A percentile compares a stretch with the other conserved stretches of the same genome.
Evolutionary conservation across 2,329 filamentous ascomycete genomes (phyloP).

Genomic region (Spiromastix sp.): DNA sequence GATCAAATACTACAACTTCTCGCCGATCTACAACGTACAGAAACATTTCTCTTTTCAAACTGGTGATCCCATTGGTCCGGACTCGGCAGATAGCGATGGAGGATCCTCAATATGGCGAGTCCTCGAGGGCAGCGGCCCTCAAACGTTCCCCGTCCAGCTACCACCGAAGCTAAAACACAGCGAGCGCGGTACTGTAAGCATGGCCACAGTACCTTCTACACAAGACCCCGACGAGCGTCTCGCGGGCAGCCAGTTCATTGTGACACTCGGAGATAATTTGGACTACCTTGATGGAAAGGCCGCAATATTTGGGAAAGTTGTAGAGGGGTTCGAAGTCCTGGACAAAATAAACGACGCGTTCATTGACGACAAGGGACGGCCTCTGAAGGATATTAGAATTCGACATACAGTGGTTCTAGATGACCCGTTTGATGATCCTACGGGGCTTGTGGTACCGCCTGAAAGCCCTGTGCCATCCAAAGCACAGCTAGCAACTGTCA

Average conservation of each 20-base stretch:
- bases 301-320: slow-evolving; percentile 90
- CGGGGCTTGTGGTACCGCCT: slow-evolving; percentile 64
- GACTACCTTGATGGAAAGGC: slow-evolving; percentile 88
- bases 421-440: slow-evolving; percentile 79
- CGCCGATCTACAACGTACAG: slow-evolving; percentile 82
- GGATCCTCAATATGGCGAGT: slow-evolving; percentile 89
- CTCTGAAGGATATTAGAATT: slow-evolving; percentile 88
- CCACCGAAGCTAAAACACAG: slow-evolving; percentile 79
- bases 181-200: slow-evolving; percentile 87
- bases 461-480: slow-evolving; percentile 71
- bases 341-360: slow-evolving; percentile 91
- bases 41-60: slow-evolving; percentile 95
- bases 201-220: slow-evolving; percentile 77
- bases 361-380: slow-evolving; percentile 73
- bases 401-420: slow-evolving; percentile 87
- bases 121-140: slow-evolving; percentile 57
- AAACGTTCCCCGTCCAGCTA: slow-evolving; percentile 74
- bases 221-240: slow-evolving; percentile 71
- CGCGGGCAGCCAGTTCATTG: slow-evolving; percentile 84
- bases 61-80: slow-evolving; percentile 83
- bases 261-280: slow-evolving; percentile 80
- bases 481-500: slow-evolving; percentile 79
- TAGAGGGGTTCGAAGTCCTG: slow-evolving; percentile 87
- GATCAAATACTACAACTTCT: slow-evolving; percentile 98
- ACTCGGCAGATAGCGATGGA: slow-evolving; percentile 76